Evolutionary conservation across 2,329 filamentous ascomycete genomes (phyloP).

Genomic region (Neoscytalidium dimidiatum): DNA sequence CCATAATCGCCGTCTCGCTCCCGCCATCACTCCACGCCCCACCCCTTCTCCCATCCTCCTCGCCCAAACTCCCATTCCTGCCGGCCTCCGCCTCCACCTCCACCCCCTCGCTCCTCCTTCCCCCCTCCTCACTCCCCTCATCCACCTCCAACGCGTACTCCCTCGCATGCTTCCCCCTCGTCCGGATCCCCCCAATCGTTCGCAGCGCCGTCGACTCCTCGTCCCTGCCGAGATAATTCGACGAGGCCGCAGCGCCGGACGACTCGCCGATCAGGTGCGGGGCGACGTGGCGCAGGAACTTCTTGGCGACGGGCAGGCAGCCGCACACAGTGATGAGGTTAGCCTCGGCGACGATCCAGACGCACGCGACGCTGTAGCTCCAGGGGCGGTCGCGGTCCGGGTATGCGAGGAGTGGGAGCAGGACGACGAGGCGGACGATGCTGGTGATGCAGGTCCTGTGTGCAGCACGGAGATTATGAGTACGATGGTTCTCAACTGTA

Average conservation of each 20-base stretch:
- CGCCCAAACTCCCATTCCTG: neutral
- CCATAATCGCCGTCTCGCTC: neutral
- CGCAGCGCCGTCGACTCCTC: neutral
- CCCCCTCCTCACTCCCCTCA: neutral
- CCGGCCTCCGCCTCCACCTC: neutral
- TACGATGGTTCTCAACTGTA: neutral
- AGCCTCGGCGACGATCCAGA: slow-evolving; percentile 34
- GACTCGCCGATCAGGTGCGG: neutral
- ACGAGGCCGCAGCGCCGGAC: neutral
- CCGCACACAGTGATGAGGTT: slow-evolving; percentile 47
- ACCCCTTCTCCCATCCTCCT: neutral
- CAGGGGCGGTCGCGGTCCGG: neutral
- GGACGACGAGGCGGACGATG: slow-evolving; percentile 29
- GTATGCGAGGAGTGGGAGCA: neutral
- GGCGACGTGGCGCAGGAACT: slow-evolving; percentile 43
- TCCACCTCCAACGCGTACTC: neutral
- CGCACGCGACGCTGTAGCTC: neutral
- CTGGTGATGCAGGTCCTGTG: slow-evolving; percentile 34
- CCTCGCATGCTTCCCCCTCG: neutral
- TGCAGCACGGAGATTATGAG: neutral
- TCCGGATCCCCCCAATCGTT: neutral
- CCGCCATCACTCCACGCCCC: neutral
- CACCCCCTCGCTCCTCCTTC: neutral
- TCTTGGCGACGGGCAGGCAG: slow-evolving; percentile 43
- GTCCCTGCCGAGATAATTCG: neutral